Evolutionary conservation across 202 grass and related monocot species (phyloP).

Genomic region (Eragrostis tef): DNA sequence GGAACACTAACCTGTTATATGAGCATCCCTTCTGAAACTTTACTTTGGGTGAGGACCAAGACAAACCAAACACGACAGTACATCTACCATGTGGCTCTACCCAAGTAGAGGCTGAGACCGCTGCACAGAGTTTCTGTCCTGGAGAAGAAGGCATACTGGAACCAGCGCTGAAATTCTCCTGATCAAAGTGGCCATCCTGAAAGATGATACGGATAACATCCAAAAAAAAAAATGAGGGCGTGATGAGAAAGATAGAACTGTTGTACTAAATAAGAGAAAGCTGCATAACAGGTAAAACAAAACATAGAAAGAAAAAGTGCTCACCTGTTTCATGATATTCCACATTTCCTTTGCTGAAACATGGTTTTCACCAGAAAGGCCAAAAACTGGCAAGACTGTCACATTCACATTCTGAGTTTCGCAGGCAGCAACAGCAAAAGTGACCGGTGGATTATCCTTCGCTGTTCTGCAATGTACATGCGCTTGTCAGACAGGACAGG

Average conservation of each 20-base stretch:
- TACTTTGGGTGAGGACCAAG: constrained; percentile 98
- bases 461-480: constrained; percentile 71
- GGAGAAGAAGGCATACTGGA: constrained; percentile 70
- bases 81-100: constrained; percentile 93
- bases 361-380: constrained; percentile 69
- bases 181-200: constrained; percentile 79
- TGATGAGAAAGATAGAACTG: constrained; percentile 25
- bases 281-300: background rate
- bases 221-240: background rate
- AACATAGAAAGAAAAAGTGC: background rate
- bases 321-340: constrained; percentile 78
- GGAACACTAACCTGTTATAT: constrained; percentile 71
- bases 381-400: constrained; percentile 93
- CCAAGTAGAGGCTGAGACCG: constrained; percentile 90
- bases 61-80: constrained; percentile 82
- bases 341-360: constrained; percentile 86
- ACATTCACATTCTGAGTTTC: constrained; percentile 98
- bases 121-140: constrained; percentile 78
- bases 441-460: constrained; percentile 97
- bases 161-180: constrained; percentile 69
- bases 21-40: constrained; percentile 97
- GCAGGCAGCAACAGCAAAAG: constrained; percentile 89
- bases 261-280: background rate
- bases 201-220: constrained; percentile 3
- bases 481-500: constrained; percentile 27